These are phyloP conservation scores for Hypocreales sp. DNA, from an alignment of 2,329 filamentous ascomycete species.

Conservation along the genomic window DNA sequence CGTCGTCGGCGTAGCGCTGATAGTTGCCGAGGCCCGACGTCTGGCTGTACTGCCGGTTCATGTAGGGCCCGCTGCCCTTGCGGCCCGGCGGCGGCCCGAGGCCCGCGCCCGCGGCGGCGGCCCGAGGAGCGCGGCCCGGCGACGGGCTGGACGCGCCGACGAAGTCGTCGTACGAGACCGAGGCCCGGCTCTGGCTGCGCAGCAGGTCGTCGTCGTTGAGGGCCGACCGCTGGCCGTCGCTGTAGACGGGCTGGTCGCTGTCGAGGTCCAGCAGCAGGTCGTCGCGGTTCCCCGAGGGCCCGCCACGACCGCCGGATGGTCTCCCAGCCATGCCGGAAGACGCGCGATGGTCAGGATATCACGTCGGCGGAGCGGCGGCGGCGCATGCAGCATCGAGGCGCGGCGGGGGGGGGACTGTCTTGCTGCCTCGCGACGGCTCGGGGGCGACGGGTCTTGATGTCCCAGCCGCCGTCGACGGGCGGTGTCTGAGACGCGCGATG, in stretches of 20 bases:
- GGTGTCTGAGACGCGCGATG: too few species aligned
- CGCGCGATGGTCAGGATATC: conserved; percentile 17
- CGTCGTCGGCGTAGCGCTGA: conserved; percentile 76
- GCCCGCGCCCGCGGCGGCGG: conserved; percentile 20
- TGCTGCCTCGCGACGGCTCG: too few species aligned
- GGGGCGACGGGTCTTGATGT: too few species aligned
- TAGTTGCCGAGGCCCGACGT: conserved; percentile 77
- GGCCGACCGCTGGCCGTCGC: conserved; percentile 60
- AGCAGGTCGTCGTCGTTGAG: conserved; percentile 69
- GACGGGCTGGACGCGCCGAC: conserved; percentile 47
- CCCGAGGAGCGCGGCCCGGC: conserved; percentile 24
- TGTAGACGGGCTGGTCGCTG: conserved; percentile 56
- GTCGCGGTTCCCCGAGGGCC: conserved; percentile 30
- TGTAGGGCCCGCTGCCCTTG: conserved; percentile 24
- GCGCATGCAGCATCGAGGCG: conserved; percentile 18
- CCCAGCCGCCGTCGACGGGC: too few species aligned
- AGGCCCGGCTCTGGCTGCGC: conserved; percentile 55
- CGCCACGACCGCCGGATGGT: conserved; percentile 31
- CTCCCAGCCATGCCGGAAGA: conserved; percentile 45
- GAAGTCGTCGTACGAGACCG: conserved; percentile 89
- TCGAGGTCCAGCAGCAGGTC: conserved; percentile 62
- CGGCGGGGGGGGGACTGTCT: too few species aligned
- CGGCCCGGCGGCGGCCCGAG: conserved; percentile 6
- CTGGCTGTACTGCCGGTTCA: conserved; percentile 47
- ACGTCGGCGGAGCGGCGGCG: conserved; percentile 10